A percentile compares a stretch with the other conserved stretches of the same genome.
phyloP scores from a whole-genome alignment of 1,284 basidiomycete genomes.

The Blastosporella zonata region DNA sequence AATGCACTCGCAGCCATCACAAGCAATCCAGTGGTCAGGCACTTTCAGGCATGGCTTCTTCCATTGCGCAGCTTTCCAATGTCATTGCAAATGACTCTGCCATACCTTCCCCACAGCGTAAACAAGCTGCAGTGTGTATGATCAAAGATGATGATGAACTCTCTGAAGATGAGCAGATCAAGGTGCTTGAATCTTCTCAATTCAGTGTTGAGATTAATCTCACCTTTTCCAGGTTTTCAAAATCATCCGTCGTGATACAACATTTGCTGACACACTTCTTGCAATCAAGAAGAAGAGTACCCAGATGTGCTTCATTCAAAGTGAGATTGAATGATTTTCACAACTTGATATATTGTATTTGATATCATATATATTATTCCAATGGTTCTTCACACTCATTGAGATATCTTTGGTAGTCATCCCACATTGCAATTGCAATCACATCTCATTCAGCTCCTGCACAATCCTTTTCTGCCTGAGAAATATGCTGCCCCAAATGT shows the following conservation, averaged over 20 bases:
- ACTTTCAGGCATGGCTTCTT: constrained; percentile 18
- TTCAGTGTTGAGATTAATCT: background rate
- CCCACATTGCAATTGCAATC: constrained; percentile 26
- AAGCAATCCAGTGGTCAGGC: constrained; percentile 14
- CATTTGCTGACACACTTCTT: constrained; percentile 25
- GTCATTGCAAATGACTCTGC: constrained; percentile 9
- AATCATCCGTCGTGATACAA: constrained; percentile 22
- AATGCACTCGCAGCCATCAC: constrained; percentile 4
- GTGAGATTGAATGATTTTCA: constrained; percentile 10
- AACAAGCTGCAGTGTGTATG: constrained; percentile 14
- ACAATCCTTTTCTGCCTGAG: constrained; percentile 18
- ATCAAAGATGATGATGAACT: constrained; percentile 23
- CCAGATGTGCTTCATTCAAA: constrained; percentile 20
- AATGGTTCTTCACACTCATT: constrained; percentile 7
- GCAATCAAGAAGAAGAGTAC: constrained; percentile 20
- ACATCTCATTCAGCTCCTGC: constrained; percentile 19
- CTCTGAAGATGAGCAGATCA: constrained; percentile 20
- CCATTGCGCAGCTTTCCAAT: constrained; percentile 18
- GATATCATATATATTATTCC: background rate
- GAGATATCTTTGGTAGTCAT: constrained; percentile 19
- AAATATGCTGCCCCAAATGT: constrained; percentile 8
- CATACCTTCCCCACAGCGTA: constrained; percentile 12
- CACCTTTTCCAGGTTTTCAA: constrained; percentile 11
- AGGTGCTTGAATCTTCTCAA: background rate
- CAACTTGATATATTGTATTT: background rate